Conservation (phyloP, 495 filamentous ascomycete species). For the Lasiosphaeria miniovina region DNA sequence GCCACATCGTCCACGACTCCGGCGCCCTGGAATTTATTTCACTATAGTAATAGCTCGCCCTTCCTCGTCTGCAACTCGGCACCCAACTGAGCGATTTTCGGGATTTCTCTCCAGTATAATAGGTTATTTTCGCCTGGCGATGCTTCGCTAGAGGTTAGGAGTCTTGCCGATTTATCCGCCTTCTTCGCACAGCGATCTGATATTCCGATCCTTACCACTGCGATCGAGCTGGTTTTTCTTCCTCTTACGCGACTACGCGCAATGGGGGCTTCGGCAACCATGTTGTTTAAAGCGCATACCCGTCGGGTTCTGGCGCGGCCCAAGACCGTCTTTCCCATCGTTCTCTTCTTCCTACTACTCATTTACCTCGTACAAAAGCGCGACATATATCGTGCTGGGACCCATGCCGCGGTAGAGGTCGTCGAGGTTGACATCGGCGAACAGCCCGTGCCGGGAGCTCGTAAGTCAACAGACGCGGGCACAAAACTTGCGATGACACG, state of each 20-base stretch:
- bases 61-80: neutral
- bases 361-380: neutral
- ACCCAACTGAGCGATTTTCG: neutral
- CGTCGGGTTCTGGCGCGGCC: constrained; percentile 52
- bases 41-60: neutral
- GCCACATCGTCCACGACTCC: neutral
- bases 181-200: neutral
- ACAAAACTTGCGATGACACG: neutral
- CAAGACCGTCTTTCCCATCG: constrained; percentile 29
- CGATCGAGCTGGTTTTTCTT: neutral
- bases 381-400: neutral
- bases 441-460: neutral
- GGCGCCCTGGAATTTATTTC: neutral
- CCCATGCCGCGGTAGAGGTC: neutral
- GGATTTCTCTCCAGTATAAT: neutral
- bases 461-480: neutral
- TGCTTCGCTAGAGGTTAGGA: neutral
- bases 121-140: neutral
- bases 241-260: neutral
- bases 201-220: neutral
- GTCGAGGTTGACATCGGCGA: neutral
- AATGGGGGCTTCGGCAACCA: constrained; percentile 13
- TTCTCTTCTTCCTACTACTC: constrained; percentile 26
- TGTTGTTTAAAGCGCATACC: constrained; percentile 38
- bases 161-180: neutral